Percentiles rank a stretch among this genome's conserved stretches.
Evolutionary conservation across 78 protist genomes (phyloP).

Genomic region (Dictyostelium discoideum): dicty_2.7 NC_007089.4:2147001-2147500

Average conservation of each 20-base stretch:
- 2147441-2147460: neutral
- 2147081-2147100: slow-evolving; percentile 34
- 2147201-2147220: slow-evolving; percentile 50
- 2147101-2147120: neutral
- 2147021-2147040: slow-evolving; percentile 51
- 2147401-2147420: neutral
- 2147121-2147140: no score
- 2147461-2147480: neutral
- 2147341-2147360: neutral
- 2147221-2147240: slow-evolving; percentile 31
- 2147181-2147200: slow-evolving; percentile 51
- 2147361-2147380: neutral
- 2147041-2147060: slow-evolving; percentile 15
- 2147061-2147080: slow-evolving; percentile 35
- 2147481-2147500: no score
- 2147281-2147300: slow-evolving; percentile 3
- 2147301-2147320: neutral
- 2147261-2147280: neutral
- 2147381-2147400: neutral
- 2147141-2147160: neutral
- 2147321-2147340: neutral
- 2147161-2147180: neutral
- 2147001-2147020: slow-evolving; percentile 43
- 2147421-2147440: neutral
- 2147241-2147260: slow-evolving; percentile 46